A percentile compares a stretch with the other conserved stretches of the same genome.
Conservation (phyloP, 1,284 basidiomycete genomes). For the Microbotryum violaceum region DNA sequence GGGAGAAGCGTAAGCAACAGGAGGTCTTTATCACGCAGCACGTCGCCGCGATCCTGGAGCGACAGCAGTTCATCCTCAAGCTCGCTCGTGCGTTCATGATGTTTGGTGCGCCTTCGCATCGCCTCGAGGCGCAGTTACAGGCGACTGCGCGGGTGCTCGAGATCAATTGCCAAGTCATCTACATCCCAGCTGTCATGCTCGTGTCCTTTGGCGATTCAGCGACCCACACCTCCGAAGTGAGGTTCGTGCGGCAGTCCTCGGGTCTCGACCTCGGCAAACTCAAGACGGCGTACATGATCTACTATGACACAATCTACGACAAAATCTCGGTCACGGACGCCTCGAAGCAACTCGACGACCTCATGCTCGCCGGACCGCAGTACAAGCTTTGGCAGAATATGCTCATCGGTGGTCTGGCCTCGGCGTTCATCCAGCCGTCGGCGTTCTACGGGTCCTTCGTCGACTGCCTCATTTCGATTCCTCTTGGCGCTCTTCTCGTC, state of each 20-base stretch:
- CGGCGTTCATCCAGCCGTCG: conserved; percentile 55
- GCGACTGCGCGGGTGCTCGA: conserved; percentile 78
- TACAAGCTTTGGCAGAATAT: conserved; percentile 62
- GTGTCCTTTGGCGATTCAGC: conserved; percentile 68
- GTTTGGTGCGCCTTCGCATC: conserved; percentile 86
- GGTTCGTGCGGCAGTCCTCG: conserved; percentile 69
- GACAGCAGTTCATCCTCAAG: conserved; percentile 86
- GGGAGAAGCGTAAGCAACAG: conserved; percentile 62
- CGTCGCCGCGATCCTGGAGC: conserved; percentile 73
- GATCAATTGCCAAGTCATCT: conserved; percentile 73
- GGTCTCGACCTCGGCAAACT: conserved; percentile 70
- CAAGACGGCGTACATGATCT: conserved; percentile 64
- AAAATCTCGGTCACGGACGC: conserved; percentile 73
- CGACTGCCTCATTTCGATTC: conserved; percentile 66
- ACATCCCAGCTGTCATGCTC: conserved; percentile 63
- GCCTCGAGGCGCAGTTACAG: conserved; percentile 77
- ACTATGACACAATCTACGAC: conserved; percentile 83
- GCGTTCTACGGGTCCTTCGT: conserved; percentile 68
- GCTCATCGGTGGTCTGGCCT: conserved; percentile 73
- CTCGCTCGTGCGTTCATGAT: conserved; percentile 85
- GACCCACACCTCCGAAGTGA: conserved; percentile 78
- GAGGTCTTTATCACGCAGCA: conserved; percentile 52
- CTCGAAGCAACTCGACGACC: conserved; percentile 58
- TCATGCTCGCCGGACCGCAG: conserved; percentile 56
- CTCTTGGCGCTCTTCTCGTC: conserved; percentile 71